A percentile compares a stretch with the other conserved stretches of the same genome.
Evolutionary conservation across 441 rosid genomes (phyloP).

Genomic region (Gossypium davidsonii): DNA sequence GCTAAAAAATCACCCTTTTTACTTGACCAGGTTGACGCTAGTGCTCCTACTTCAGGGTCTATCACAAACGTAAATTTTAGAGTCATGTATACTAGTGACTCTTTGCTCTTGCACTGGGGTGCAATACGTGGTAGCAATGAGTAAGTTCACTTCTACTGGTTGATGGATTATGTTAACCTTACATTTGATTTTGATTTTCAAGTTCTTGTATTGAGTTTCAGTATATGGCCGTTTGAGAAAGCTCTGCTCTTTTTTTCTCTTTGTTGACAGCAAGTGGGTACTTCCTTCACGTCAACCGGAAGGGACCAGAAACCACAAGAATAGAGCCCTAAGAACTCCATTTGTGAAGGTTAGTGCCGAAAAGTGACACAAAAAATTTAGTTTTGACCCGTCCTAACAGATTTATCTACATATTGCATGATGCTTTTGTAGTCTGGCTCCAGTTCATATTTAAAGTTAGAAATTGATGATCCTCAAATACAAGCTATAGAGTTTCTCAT

Average conservation of each 20-base stretch:
- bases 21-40: constrained; percentile 60
- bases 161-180: constrained; percentile 12
- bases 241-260: neutral
- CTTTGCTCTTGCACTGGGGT: constrained; percentile 93
- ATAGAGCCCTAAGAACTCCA: constrained; percentile 90
- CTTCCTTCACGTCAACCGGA: constrained; percentile 76
- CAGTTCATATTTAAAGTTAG: constrained; percentile 57
- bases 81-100: constrained; percentile 48
- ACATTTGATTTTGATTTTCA: constrained; percentile 8
- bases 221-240: neutral
- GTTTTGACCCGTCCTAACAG: constrained; percentile 10
- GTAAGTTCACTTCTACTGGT: constrained; percentile 41
- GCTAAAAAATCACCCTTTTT: constrained; percentile 18
- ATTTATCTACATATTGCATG: constrained; percentile 18
- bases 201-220: neutral
- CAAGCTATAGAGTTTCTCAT: constrained; percentile 90
- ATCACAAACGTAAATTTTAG: constrained; percentile 48
- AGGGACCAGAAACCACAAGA: constrained; percentile 76
- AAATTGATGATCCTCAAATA: constrained; percentile 73
- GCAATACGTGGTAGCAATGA: constrained; percentile 55
- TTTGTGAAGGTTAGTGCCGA: constrained; percentile 57
- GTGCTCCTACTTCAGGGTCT: constrained; percentile 35
- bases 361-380: neutral
- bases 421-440: constrained; percentile 55
- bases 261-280: constrained; percentile 64